phyloP scores from a whole-genome alignment of 2,329 filamentous ascomycete species.

The Clonostachys byssicola region DNA sequence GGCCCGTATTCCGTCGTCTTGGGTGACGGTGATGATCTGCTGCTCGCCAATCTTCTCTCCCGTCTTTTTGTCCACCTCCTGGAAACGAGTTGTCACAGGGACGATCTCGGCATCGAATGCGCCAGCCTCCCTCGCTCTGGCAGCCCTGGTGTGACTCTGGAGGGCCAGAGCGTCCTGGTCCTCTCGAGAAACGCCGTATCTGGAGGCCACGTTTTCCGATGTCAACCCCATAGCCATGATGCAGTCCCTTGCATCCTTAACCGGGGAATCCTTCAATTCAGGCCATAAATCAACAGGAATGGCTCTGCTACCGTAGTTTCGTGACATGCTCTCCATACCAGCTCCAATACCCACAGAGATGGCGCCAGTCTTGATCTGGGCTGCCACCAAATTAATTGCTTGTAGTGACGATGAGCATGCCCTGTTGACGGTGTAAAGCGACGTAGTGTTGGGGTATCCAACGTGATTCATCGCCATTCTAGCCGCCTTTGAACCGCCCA shows the following conservation, averaged over 20 bases:
- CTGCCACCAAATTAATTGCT: slow-evolving; percentile 70
- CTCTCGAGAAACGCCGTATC: slow-evolving; percentile 67
- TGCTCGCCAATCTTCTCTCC: slow-evolving; percentile 50
- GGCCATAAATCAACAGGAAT: slow-evolving; percentile 82
- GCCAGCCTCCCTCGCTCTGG: slow-evolving; percentile 63
- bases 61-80: slow-evolving; percentile 54
- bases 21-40: slow-evolving; percentile 61
- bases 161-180: slow-evolving; percentile 85
- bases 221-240: slow-evolving; percentile 94
- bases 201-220: slow-evolving; percentile 77
- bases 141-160: slow-evolving; percentile 68
- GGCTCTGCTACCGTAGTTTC: slow-evolving; percentile 81
- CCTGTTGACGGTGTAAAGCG: slow-evolving; percentile 83
- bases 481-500: slow-evolving; percentile 85
- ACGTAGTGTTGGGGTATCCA: slow-evolving; percentile 67
- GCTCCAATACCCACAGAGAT: slow-evolving; percentile 75
- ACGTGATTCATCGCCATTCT: slow-evolving; percentile 88
- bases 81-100: slow-evolving; percentile 68
- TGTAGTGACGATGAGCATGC: slow-evolving; percentile 79
- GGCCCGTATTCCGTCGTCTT: slow-evolving; percentile 80
- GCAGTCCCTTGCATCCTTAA: slow-evolving; percentile 74
- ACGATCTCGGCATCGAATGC: slow-evolving; percentile 77
- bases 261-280: slow-evolving; percentile 57
- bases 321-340: slow-evolving; percentile 95
- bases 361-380: slow-evolving; percentile 69